These are phyloP conservation scores for Cercis canadensis DNA, from an alignment of 306 rosid genomes.

Conservation along the genomic window DNA sequence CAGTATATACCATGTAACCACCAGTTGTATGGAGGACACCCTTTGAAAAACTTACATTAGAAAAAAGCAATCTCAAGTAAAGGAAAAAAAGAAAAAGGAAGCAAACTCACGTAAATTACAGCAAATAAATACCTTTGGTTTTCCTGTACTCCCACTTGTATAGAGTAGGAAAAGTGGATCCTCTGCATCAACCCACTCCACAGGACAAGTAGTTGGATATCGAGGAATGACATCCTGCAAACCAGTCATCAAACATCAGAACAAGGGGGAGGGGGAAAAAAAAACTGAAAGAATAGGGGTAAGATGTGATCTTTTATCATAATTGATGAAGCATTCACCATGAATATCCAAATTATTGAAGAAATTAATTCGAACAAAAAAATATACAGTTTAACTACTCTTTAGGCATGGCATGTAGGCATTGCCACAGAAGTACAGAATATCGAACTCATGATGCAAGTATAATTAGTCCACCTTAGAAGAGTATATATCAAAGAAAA, in stretches of 20 bases:
- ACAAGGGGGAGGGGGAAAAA: neutral
- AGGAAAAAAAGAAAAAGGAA: conserved; percentile 34
- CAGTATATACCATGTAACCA: conserved; percentile 96
- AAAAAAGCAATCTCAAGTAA: conserved; percentile 16
- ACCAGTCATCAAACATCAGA: conserved; percentile 32
- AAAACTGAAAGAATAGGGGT: conserved; percentile 1
- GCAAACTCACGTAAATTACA: conserved; percentile 6
- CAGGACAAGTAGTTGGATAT: conserved; percentile 81
- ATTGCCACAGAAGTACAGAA: conserved; percentile 18
- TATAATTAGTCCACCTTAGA: conserved; percentile 9
- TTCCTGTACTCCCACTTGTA: conserved; percentile 99
- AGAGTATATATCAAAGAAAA: conserved; percentile 18
- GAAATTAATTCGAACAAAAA: conserved; percentile 5
- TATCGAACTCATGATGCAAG: conserved; percentile 25
- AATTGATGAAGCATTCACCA: conserved; percentile 21
- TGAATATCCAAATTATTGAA: conserved; percentile 28
- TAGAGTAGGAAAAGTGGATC: conserved; percentile 95
- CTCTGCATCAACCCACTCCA: conserved; percentile 99
- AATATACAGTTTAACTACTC: neutral
- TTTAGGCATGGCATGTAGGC: conserved; percentile 20
- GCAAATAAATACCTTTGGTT: conserved; percentile 76
- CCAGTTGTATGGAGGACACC: conserved; percentile 98
- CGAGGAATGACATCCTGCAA: conserved; percentile 77
- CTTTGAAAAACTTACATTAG: conserved; percentile 48
- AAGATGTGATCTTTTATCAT: conserved; percentile 11